Percentiles rank a stretch among this genome's conserved stretches.
Evolutionary conservation across 2,329 filamentous ascomycete genomes (phyloP).

Genomic region (Ophiocordyceps camponoti-rufipedis): DNA sequence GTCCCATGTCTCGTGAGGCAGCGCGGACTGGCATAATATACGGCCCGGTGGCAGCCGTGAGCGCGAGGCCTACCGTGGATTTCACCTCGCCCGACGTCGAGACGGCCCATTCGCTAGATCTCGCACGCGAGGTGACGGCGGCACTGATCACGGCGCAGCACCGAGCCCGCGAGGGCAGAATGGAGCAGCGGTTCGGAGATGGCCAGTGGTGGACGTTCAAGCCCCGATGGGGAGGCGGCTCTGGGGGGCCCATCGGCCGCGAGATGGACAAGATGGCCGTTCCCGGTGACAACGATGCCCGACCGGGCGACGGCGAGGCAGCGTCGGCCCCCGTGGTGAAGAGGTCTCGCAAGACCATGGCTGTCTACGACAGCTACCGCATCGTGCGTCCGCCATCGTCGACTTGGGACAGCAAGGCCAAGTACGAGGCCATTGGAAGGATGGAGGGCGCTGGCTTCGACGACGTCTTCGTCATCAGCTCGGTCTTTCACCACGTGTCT

Average conservation of each 20-base stretch:
- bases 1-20: constrained; percentile 38
- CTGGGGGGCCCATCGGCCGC: constrained; percentile 43
- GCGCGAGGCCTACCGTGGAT: constrained; percentile 32
- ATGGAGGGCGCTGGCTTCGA: constrained; percentile 28
- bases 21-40: constrained; percentile 41
- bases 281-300: constrained; percentile 26
- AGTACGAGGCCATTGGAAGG: constrained; percentile 39
- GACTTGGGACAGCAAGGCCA: constrained; percentile 42
- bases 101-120: constrained; percentile 42
- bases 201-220: constrained; percentile 43
- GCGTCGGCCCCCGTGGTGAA: constrained; percentile 15
- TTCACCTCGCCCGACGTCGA: constrained; percentile 26
- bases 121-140: constrained; percentile 41
- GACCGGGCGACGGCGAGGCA: constrained; percentile 9
- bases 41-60: constrained; percentile 43
- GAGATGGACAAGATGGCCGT: constrained; percentile 33
- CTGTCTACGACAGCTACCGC: constrained; percentile 45
- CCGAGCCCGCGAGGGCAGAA: constrained; percentile 36
- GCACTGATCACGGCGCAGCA: constrained; percentile 46
- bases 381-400: constrained; percentile 38
- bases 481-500: constrained; percentile 42
- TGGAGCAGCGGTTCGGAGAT: constrained; percentile 37
- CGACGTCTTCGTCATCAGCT: constrained; percentile 43
- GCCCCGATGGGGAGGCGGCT: constrained; percentile 43
- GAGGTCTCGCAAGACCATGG: constrained; percentile 34